Evolutionary conservation across 164 flowering plant species (phyloP).

Genomic region (Buxus sempervirens): DNA sequence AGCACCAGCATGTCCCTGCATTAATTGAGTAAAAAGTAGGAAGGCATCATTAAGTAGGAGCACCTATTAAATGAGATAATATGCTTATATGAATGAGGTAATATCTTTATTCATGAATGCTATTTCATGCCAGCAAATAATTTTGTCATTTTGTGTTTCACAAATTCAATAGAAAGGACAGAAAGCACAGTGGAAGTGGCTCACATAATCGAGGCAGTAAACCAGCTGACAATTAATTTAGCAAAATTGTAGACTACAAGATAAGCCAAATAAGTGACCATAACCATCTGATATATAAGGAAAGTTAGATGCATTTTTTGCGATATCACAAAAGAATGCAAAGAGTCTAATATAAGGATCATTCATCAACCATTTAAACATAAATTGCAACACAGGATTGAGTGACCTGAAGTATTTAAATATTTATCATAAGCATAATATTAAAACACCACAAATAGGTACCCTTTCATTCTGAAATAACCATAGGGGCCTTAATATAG

Average conservation of each 20-base stretch:
- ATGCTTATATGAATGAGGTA: background rate
- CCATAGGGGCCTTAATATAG: too few species aligned
- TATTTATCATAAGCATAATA: background rate
- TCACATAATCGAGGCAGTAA: background rate
- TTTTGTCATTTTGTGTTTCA: background rate
- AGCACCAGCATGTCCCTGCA: constrained; percentile 96
- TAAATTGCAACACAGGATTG: background rate
- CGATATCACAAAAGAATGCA: background rate
- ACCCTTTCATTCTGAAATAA: too few species aligned
- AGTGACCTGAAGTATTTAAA: background rate
- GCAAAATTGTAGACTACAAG: background rate
- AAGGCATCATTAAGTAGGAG: background rate
- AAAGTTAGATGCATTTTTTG: background rate
- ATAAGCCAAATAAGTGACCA: background rate
- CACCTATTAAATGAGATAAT: background rate
- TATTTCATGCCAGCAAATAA: background rate
- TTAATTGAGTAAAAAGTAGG: background rate
- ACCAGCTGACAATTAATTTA: background rate
- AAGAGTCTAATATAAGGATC: background rate
- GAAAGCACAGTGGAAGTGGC: background rate
- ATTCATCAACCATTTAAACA: background rate
- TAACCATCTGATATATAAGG: background rate
- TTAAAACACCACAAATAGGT: too few species aligned
- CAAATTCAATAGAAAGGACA: background rate
- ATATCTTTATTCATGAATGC: background rate